These are phyloP conservation scores for Chytridium lagenaria DNA, from an alignment of 371 early-diverging fungal genomes.

Conservation along the genomic window DNA sequence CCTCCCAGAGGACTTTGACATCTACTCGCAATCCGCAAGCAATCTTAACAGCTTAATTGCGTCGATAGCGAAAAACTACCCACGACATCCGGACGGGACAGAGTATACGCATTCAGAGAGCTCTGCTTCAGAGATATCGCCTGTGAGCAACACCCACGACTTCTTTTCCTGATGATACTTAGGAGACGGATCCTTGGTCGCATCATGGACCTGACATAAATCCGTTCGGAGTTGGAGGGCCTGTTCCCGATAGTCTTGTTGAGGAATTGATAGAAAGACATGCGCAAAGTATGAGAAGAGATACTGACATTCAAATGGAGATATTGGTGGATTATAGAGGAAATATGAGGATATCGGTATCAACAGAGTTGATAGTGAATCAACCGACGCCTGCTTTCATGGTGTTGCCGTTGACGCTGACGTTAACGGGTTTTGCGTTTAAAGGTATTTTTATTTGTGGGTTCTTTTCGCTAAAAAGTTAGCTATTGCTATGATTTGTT, in stretches of 20 bases:
- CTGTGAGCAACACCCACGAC: not conserved
- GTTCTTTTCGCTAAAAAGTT: too few relatives aligned
- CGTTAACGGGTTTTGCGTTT: constrained; percentile 83
- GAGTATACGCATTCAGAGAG: not conserved
- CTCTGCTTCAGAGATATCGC: not conserved
- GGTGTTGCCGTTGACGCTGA: constrained; percentile 84
- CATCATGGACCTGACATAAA: too few relatives aligned
- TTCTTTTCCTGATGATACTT: too few relatives aligned
- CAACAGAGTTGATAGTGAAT: constrained; percentile 88
- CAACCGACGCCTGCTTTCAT: constrained; percentile 91
- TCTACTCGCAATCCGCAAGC: constrained; percentile 7
- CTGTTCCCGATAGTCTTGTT: constrained; percentile 16
- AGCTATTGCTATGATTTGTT: constrained; percentile 87
- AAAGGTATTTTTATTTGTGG: constrained; percentile 55
- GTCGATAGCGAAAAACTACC: not conserved
- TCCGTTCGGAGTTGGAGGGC: too few relatives aligned
- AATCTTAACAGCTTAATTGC: not conserved
- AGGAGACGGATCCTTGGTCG: not conserved
- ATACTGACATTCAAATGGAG: constrained; percentile 77
- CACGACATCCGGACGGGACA: not conserved
- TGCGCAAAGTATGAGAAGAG: constrained; percentile 39
- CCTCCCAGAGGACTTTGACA: constrained; percentile 47
- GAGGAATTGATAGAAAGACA: constrained; percentile 38
- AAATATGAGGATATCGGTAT: constrained; percentile 81
- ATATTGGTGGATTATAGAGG: constrained; percentile 80